Conservation (phyloP, 2,329 filamentous ascomycete genomes). For the Colletotrichum abscissum region DNA sequence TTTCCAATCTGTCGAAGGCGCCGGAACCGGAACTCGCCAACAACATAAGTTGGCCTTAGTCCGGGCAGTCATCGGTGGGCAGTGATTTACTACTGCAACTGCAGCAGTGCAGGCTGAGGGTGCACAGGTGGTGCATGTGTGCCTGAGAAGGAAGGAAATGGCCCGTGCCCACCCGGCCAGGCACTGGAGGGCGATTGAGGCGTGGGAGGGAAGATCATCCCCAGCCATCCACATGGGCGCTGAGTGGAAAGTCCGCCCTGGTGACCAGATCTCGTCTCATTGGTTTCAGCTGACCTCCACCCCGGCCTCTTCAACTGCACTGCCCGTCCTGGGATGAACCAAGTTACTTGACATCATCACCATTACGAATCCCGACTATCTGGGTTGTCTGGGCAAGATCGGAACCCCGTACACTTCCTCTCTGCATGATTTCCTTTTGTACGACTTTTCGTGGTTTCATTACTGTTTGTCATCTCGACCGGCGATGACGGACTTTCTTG, state of each 20-base stretch:
- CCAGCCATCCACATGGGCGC: conserved; percentile 23
- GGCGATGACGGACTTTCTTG: conserved; percentile 21
- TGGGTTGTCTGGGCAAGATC: conserved; percentile 9
- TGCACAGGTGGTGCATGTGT: not conserved
- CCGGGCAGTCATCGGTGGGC: too few species aligned
- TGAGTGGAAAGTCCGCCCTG: conserved; percentile 23
- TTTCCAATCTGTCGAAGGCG: conserved; percentile 13
- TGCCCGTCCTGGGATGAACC: conserved; percentile 32
- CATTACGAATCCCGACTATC: conserved; percentile 32
- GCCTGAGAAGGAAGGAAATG: conserved; percentile 1
- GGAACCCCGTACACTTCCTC: conserved; percentile 21
- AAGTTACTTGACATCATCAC: conserved; percentile 37
- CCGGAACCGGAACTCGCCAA: conserved; percentile 27
- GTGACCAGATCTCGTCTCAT: conserved; percentile 33
- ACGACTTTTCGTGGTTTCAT: not conserved
- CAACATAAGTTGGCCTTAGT: not conserved
- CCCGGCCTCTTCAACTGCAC: conserved; percentile 14
- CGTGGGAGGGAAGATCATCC: conserved; percentile 26
- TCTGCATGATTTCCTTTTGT: conserved; percentile 16
- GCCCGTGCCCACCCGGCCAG: conserved; percentile 29
- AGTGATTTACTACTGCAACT: not conserved
- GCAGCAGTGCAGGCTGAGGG: not conserved
- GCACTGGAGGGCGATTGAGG: conserved; percentile 6
- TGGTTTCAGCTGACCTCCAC: conserved; percentile 36
- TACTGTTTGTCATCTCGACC: not conserved